These are phyloP conservation scores for Rubia tinctorum DNA, from an alignment of 305 asterid genomes.

Conservation along the genomic window DNA sequence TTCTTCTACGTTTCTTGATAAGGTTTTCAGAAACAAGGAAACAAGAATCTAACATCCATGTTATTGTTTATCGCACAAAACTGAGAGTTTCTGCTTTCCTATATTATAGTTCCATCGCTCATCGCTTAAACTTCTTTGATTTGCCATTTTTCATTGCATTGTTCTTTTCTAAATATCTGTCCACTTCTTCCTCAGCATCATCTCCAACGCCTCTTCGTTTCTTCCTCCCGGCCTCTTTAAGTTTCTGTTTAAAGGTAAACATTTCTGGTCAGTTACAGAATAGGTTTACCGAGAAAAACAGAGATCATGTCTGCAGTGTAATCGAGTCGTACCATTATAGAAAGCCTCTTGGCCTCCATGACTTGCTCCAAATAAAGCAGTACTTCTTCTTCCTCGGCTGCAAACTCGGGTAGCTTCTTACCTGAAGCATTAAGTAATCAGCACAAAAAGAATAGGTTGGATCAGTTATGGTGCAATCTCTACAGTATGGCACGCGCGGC, in stretches of 20 bases:
- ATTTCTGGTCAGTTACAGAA: background rate
- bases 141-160: conserved; percentile 36
- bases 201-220: conserved; percentile 46
- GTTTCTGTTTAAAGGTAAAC: conserved; percentile 39
- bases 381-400: conserved; percentile 80
- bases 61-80: background rate
- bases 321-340: conserved; percentile 49
- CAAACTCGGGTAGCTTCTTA: conserved; percentile 64
- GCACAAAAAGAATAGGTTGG: background rate
- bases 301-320: background rate
- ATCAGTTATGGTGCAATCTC: background rate
- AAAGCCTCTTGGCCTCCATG: conserved; percentile 70
- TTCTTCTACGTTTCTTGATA: background rate
- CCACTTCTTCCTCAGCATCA: conserved; percentile 53
- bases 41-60: background rate
- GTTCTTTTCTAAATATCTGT: conserved; percentile 34
- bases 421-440: conserved; percentile 36
- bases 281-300: background rate
- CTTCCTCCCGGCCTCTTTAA: conserved; percentile 65
- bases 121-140: conserved; percentile 23
- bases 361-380: conserved; percentile 59
- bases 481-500: background rate
- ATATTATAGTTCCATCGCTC: background rate
- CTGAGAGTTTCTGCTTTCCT: background rate
- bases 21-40: background rate